Evolutionary conservation across 495 filamentous ascomycete species (phyloP).

Genomic region (Aspergillus wentii): DNA sequence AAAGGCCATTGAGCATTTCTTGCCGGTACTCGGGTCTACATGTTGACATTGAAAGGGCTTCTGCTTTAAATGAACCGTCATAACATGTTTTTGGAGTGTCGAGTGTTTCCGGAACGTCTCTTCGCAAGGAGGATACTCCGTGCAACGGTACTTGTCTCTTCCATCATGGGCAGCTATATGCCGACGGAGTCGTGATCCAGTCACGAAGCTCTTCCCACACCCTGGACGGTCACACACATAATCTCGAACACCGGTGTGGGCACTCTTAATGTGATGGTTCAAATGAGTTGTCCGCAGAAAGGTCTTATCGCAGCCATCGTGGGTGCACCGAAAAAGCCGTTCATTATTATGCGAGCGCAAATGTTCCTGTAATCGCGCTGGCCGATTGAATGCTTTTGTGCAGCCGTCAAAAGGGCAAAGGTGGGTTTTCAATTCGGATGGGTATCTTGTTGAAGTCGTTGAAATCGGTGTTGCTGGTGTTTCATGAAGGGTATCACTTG

Average conservation of each 20-base stretch:
- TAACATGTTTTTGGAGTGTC: constrained; percentile 80
- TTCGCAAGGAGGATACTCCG: constrained; percentile 66
- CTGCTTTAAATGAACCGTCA: constrained; percentile 61
- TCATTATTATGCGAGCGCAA: constrained; percentile 75
- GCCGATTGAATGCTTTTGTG: constrained; percentile 80
- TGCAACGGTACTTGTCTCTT: constrained; percentile 64
- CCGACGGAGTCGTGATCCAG: constrained; percentile 63
- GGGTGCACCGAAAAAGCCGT: constrained; percentile 64
- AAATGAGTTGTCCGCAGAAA: constrained; percentile 82
- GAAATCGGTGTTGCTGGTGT: constrained; percentile 50
- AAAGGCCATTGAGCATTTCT: constrained; percentile 63
- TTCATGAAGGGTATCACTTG: constrained; percentile 35
- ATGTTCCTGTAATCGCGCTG: constrained; percentile 73
- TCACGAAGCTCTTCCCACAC: constrained; percentile 79
- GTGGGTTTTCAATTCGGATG: constrained; percentile 69
- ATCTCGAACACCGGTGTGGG: constrained; percentile 66
- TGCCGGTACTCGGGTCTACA: constrained; percentile 49
- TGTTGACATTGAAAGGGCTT: constrained; percentile 63
- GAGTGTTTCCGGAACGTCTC: constrained; percentile 83
- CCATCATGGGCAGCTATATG: constrained; percentile 66
- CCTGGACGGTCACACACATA: constrained; percentile 64
- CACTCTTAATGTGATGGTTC: constrained; percentile 73
- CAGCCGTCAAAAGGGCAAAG: constrained; percentile 66
- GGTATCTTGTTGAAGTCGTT: constrained; percentile 50
- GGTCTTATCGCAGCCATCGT: constrained; percentile 67